Percentiles rank a stretch among this genome's conserved stretches.
These are phyloP conservation scores for Arachis monticola DNA, from an alignment of 331 rosid species.

Conservation along the genomic window DNA sequence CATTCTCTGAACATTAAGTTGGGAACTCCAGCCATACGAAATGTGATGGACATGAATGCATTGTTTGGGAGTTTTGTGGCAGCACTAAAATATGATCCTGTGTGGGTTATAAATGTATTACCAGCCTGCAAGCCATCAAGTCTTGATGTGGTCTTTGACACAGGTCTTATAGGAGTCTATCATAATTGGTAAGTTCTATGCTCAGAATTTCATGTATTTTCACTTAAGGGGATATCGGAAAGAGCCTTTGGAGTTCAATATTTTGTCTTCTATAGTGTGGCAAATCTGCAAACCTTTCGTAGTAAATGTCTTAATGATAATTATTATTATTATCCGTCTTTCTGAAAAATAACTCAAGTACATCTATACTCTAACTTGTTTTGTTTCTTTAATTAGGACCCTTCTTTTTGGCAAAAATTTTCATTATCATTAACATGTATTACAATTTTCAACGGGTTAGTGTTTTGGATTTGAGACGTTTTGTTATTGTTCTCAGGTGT, in stretches of 20 bases:
- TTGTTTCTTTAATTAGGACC: too few species aligned
- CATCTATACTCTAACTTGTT: too few species aligned
- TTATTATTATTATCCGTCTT: neutral
- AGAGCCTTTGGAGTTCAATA: neutral
- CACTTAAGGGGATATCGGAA: neutral
- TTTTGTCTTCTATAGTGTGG: neutral
- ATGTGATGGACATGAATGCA: conserved; percentile 97
- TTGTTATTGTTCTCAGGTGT: conserved; percentile 61
- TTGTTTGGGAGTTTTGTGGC: conserved; percentile 97
- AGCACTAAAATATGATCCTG: conserved; percentile 76
- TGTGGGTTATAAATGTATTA: conserved; percentile 97
- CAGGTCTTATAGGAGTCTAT: conserved; percentile 93
- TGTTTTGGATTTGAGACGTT: too few species aligned
- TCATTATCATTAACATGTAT: too few species aligned
- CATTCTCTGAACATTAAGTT: conserved; percentile 74
- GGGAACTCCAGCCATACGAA: conserved; percentile 87
- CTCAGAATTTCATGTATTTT: neutral
- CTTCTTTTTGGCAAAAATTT: too few species aligned
- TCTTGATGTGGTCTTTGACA: conserved; percentile 75
- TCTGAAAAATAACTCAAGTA: too few species aligned
- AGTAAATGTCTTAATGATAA: neutral
- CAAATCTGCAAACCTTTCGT: neutral
- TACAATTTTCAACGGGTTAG: too few species aligned
- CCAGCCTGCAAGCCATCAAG: conserved; percentile 79
- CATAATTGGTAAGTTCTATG: conserved; percentile 84